These are phyloP conservation scores for Fusarium virguliforme DNA, from an alignment of 2,329 filamentous ascomycete species.

Conservation along the genomic window DNA sequence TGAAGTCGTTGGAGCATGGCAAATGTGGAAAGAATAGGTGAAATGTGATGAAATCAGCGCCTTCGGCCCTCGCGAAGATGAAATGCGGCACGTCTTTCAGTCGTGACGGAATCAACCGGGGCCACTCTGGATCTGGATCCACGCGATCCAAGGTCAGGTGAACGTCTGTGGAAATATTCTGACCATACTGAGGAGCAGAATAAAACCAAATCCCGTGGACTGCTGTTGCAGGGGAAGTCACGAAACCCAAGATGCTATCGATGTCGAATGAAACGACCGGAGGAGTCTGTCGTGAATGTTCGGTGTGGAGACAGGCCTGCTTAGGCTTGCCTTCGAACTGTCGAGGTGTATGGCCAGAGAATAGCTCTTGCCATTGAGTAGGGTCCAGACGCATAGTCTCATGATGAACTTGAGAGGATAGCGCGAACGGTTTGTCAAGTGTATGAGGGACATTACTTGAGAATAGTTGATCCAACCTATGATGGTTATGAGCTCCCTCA, in stretches of 20 bases:
- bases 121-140: conserved; percentile 12
- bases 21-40: conserved; percentile 28
- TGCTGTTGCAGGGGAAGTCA: conserved; percentile 17
- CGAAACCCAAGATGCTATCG: conserved; percentile 22
- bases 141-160: conserved; percentile 14
- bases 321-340: neutral
- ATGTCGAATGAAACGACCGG: conserved; percentile 15
- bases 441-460: neutral
- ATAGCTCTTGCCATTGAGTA: neutral
- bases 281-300: neutral
- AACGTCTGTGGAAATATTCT: conserved; percentile 18
- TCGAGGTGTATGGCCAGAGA: neutral
- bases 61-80: neutral
- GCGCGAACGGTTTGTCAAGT: conserved; percentile 1
- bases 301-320: conserved; percentile 1
- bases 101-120: conserved; percentile 15
- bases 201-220: conserved; percentile 23
- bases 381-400: neutral
- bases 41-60: conserved; percentile 23
- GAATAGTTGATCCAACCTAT: neutral
- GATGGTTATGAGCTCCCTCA: neutral
- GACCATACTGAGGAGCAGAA: conserved; percentile 21
- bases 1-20: conserved; percentile 16
- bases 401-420: neutral
- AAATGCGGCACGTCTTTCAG: conserved; percentile 31